These are phyloP conservation scores for Pythium periplocum DNA, from an alignment of 352 stramenopile species.

Conservation along the genomic window DNA sequence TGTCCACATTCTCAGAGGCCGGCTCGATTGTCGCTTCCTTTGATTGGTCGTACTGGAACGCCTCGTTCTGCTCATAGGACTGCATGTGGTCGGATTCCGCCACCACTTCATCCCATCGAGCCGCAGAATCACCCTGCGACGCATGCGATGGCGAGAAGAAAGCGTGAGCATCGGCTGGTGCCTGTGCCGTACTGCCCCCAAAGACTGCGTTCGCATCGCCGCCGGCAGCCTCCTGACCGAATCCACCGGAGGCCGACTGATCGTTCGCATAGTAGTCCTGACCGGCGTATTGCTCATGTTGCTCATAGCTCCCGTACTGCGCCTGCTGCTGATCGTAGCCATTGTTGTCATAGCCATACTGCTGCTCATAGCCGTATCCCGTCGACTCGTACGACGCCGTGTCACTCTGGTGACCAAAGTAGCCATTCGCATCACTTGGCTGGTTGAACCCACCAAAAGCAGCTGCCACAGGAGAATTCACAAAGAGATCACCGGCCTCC, in stretches of 20 bases:
- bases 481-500: constrained; percentile 59
- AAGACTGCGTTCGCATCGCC: too few relatives aligned
- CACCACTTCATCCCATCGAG: too few relatives aligned
- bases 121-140: too few relatives aligned
- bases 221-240: too few relatives aligned
- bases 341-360: constrained; percentile 12
- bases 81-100: background rate
- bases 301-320: background rate
- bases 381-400: background rate
- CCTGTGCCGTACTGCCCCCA: too few relatives aligned
- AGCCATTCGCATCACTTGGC: constrained; percentile 14
- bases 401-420: constrained; percentile 13
- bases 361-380: constrained; percentile 11
- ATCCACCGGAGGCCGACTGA: too few relatives aligned
- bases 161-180: too few relatives aligned
- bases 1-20: too few relatives aligned
- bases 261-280: background rate
- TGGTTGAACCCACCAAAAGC: constrained; percentile 23
- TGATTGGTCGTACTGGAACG: constrained; percentile 1
- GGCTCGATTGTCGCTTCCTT: background rate
- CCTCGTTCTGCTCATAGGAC: background rate
- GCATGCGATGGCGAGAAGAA: too few relatives aligned
- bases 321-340: constrained; percentile 3
- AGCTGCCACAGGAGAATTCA: constrained; percentile 23
- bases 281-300: background rate